Percentiles rank a stretch among this genome's conserved stretches.
Evolutionary conservation across 768 basidiomycete genomes (phyloP).

Genomic region (Rhizopogon vinicolor): DNA sequence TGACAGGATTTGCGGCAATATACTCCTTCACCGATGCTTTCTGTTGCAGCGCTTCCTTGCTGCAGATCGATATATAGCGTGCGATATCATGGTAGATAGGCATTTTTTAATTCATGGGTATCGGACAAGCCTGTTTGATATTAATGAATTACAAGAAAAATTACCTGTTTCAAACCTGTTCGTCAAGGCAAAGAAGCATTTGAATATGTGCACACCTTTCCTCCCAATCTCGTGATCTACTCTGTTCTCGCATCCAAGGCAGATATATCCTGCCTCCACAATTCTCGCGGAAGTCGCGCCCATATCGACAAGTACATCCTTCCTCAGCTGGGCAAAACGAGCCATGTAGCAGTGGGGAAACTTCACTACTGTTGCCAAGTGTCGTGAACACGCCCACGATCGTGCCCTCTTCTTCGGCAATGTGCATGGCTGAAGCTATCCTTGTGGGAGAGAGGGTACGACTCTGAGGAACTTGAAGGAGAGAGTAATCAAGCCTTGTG

Average conservation of each 20-base stretch:
- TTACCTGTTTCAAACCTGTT: constrained; percentile 29
- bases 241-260: constrained; percentile 43
- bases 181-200: background rate
- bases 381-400: constrained; percentile 46
- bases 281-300: constrained; percentile 20
- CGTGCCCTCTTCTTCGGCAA: constrained; percentile 27
- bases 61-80: background rate
- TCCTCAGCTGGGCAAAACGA: constrained; percentile 60
- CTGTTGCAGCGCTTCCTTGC: constrained; percentile 56
- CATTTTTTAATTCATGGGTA: constrained; percentile 41
- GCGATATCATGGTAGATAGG: constrained; percentile 18
- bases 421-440: background rate
- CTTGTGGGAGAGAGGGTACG: background rate
- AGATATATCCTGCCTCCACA: constrained; percentile 46
- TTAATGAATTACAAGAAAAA: no score
- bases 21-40: constrained; percentile 52
- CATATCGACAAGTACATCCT: constrained; percentile 40
- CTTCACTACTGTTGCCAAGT: constrained; percentile 32
- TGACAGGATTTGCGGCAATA: constrained; percentile 46
- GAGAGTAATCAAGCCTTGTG: no score
- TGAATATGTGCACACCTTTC: constrained; percentile 32
- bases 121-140: constrained; percentile 49
- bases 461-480: background rate
- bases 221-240: constrained; percentile 43
- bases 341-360: constrained; percentile 42